phyloP scores from a whole-genome alignment of 495 filamentous ascomycete genomes.

The Aspergillus bertholletiae region DNA sequence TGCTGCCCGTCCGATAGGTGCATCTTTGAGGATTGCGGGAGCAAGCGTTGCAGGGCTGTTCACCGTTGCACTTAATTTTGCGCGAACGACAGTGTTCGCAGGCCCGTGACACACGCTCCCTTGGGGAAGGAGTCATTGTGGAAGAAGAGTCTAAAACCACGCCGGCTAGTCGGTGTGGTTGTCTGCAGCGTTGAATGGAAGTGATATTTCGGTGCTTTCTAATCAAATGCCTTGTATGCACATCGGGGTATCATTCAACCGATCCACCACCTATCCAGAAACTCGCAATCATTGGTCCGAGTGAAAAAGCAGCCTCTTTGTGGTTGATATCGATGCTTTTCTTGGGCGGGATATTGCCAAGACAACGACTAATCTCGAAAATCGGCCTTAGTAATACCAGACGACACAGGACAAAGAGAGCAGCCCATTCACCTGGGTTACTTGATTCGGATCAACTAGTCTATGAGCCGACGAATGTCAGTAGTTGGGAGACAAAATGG shows the following conservation, averaged over 20 bases:
- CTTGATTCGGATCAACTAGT: too few species aligned
- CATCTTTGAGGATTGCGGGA: constrained; percentile 4
- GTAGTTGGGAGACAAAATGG: neutral
- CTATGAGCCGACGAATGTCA: too few species aligned
- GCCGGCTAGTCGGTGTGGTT: neutral
- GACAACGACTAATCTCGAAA: too few species aligned
- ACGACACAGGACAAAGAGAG: too few species aligned
- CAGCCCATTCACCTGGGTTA: too few species aligned
- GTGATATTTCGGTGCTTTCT: neutral
- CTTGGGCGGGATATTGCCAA: neutral
- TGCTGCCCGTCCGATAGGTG: constrained; percentile 2
- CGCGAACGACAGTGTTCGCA: constrained; percentile 31
- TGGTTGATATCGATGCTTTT: neutral
- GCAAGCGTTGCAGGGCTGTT: constrained; percentile 24
- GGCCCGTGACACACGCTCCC: constrained; percentile 9
- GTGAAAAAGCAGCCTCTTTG: neutral
- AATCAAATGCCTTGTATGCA: neutral
- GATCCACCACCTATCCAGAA: neutral
- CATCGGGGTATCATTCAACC: neutral
- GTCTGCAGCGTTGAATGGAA: neutral
- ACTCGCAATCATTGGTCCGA: neutral
- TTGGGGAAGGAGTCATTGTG: constrained; percentile 5
- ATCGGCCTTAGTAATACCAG: neutral
- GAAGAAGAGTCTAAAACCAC: neutral
- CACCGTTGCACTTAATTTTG: constrained; percentile 34